Evolutionary conservation across 2,329 filamentous ascomycete genomes (phyloP), one percentile per base, ranked within the genome.

Genomic region (Ascochyta clinopodiicola): DNA sequence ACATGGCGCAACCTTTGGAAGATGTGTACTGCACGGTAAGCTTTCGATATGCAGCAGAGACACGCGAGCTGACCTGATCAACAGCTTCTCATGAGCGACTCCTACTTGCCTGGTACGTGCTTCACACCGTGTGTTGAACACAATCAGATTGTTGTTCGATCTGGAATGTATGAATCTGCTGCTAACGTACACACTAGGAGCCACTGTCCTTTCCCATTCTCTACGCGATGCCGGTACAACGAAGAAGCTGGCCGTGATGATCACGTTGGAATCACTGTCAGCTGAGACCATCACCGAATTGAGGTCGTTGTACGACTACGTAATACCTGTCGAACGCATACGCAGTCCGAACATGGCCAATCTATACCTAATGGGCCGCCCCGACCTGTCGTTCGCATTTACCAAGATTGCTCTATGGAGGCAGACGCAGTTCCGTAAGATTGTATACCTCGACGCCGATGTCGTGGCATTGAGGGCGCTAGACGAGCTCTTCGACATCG

Each of bases 321-420:
- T 98, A 57, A 89, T 98, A 60, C 88, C 93, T 29, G 91, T 98
- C 51, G 84, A 88, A 51, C 87, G 88, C 60, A 88, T 97, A 70
- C 85, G 84, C 61, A 98, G 93, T 74, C 82, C 85, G 55, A 86
- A 84, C 38, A 89, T 91, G 3, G 87, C 86, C 54, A 98, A 98
- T 70, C 85, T 99, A 52, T 87, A 89, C 75, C 84, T 98, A 51
- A 97, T 99, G 93, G 88, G 92, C 73, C 90, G 95, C 48, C 85
- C 88, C 60, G 95, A 99, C 71, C 83, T 99, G 45, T 88, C 94
- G 70, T 94, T 92, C 25, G 90, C 93, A 60, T 98, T 98, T 72
- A 98, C 95, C 64, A 99, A 99, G 80, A 93, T 99, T 77, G 88
- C 91, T 63, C 82, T 99, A 17, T 99, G 95, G 95, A 90, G 88